phyloP scores from a whole-genome alignment of 2,329 filamentous ascomycete genomes.

The Verticillium nonalfalfae region DNA sequence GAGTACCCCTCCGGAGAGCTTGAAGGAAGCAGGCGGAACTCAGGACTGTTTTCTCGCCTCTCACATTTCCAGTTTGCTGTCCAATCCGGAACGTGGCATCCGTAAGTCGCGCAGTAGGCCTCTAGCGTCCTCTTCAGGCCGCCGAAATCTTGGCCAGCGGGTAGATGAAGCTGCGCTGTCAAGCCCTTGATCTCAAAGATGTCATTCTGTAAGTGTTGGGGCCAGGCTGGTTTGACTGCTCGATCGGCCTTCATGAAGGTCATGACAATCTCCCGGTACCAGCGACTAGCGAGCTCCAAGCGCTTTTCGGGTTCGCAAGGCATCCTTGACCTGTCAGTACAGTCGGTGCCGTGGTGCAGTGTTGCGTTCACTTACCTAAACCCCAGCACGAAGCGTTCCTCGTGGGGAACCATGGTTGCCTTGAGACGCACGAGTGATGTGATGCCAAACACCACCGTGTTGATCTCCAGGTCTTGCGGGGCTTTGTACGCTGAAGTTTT shows the following conservation, averaged over 20 bases:
- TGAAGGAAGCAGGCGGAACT: conserved; percentile 45
- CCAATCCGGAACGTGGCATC: conserved; percentile 44
- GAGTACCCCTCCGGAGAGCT: conserved; percentile 33
- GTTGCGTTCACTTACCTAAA: conserved; percentile 37
- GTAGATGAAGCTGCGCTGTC: conserved; percentile 44
- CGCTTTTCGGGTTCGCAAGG: conserved; percentile 24
- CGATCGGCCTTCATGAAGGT: conserved; percentile 48
- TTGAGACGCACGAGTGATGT: conserved; percentile 45
- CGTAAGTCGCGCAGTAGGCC: conserved; percentile 48
- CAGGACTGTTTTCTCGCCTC: conserved; percentile 38
- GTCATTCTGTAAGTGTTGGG: conserved; percentile 44
- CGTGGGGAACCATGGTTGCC: conserved; percentile 42
- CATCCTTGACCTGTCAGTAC: conserved; percentile 3
- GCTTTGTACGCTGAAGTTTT: conserved; percentile 33
- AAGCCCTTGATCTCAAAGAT: conserved; percentile 48
- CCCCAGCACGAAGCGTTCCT: conserved; percentile 49
- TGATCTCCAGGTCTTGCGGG: conserved; percentile 40
- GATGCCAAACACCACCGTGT: conserved; percentile 43
- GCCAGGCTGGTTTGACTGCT: conserved; percentile 52
- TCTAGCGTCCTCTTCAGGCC: conserved; percentile 48
- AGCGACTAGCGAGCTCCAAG: conserved; percentile 46
- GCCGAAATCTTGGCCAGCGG: conserved; percentile 48
- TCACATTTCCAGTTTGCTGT: conserved; percentile 40
- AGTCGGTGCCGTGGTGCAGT: conserved; percentile 13
- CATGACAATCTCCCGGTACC: conserved; percentile 47